Evolutionary conservation across 2,329 filamentous ascomycete species (phyloP).

Genomic region (Fusarium sp.): DNA sequence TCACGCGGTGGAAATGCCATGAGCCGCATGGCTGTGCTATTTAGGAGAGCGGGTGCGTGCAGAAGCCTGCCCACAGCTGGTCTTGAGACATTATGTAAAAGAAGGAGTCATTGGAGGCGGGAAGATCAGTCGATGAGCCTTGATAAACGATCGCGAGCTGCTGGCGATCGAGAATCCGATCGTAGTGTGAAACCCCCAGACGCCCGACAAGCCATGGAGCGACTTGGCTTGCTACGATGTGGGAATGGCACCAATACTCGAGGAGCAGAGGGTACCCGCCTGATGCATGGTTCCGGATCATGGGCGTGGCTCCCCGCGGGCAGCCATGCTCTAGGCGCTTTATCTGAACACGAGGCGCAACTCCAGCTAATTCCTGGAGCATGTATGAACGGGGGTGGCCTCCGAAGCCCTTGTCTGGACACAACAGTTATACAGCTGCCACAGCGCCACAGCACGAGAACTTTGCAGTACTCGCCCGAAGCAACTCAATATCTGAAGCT

Average conservation of each 20-base stretch:
- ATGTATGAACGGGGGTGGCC: neutral
- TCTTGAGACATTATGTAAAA: conserved; percentile 4
- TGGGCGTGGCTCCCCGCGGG: conserved; percentile 22
- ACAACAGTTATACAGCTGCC: conserved; percentile 6
- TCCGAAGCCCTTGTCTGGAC: conserved; percentile 19
- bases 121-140: conserved; percentile 7
- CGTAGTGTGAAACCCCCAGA: neutral
- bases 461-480: neutral
- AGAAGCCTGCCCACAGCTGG: conserved; percentile 15
- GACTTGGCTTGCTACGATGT: neutral
- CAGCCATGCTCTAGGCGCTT: conserved; percentile 13
- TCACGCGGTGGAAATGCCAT: conserved; percentile 8
- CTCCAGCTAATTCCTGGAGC: conserved; percentile 18
- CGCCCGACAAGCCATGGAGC: conserved; percentile 1
- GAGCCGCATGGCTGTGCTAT: conserved; percentile 27
- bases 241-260: conserved; percentile 3
- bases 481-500: neutral
- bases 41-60: conserved; percentile 19
- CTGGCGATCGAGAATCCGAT: neutral
- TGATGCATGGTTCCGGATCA: conserved; percentile 24
- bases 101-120: neutral
- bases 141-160: conserved; percentile 4
- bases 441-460: conserved; percentile 7
- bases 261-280: neutral
- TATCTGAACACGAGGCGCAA: conserved; percentile 39